Evolutionary conservation across 176 grass and related monocot genomes (phyloP), one percentile per base, ranked within the genome.

Genomic region (Oropetium thomaeum): DNA sequence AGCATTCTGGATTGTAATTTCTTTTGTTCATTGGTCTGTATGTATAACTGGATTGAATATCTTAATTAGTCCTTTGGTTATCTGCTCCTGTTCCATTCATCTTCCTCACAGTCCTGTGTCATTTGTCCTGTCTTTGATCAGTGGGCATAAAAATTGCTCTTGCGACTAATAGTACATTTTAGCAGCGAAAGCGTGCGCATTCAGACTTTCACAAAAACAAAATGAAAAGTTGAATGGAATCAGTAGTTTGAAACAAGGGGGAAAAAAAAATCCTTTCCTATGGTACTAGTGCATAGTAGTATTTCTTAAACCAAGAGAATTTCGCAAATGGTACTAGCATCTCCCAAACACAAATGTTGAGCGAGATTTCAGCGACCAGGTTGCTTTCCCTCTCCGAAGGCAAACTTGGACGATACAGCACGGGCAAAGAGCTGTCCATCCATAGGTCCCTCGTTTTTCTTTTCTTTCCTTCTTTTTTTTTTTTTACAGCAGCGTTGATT

Each of bases 361-460:
- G 63, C 31, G 29, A 75, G 71, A 67, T 11, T n/a, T 25, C 29
- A 0, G n/a, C 0, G 47, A 78, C 62, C 79, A 42, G 3, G 22
- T 10, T 61, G 79, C 79, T 10, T 9, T 1, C 53, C 15, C 3
- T 83, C 1, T 83, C 68, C 79, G 85, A 87, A 10, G 85, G 85
- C 85, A 87, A 87, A 87, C 85, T 87, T 87, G 85, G 52, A 67
- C 75, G 20, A 15, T 34, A 87, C 74, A 83, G 74, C 74, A 87
- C 33, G 52, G 73, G 33, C 15, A 67, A 25, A 78, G 2, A 82
- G 85, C 61, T 52, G 85, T 78, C 5, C 85, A 83, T 87, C 85
- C 85, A 67, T 87, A 87, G 79, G 85, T 87, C 85, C 85, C 85
- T 83, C 85, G 79, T 71, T 48, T n/a, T n/a, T n/a, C n/a, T n/a